Conservation (phyloP, 2,329 filamentous ascomycete species). For the Tolypocladium endophyticum region DNA sequence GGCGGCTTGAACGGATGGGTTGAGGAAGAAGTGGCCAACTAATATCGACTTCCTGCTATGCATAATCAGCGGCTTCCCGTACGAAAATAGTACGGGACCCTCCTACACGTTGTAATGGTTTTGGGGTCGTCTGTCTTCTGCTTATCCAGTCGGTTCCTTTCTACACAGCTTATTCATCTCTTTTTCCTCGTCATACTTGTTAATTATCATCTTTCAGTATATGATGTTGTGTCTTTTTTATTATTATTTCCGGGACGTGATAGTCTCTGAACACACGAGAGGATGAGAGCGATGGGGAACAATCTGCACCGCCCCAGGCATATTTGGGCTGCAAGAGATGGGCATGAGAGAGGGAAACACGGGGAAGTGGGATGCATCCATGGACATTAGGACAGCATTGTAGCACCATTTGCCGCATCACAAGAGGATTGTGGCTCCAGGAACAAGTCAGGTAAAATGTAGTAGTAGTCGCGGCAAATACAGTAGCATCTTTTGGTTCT, state of each 20-base stretch:
- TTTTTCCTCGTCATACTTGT: conserved; percentile 10
- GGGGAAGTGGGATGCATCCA: neutral
- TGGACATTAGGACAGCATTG: neutral
- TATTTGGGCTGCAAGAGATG: neutral
- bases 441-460: neutral
- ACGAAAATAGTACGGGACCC: conserved; percentile 19
- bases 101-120: conserved; percentile 33
- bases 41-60: conserved; percentile 9
- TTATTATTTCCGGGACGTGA: neutral
- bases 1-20: conserved; percentile 57
- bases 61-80: conserved; percentile 10
- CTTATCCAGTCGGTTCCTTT: conserved; percentile 8
- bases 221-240: conserved; percentile 15
- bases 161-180: conserved; percentile 3
- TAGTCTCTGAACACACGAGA: neutral
- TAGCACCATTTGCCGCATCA: neutral
- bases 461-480: neutral
- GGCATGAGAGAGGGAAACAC: neutral
- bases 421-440: neutral
- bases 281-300: neutral
- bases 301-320: neutral
- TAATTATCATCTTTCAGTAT: conserved; percentile 21
- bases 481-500: neutral
- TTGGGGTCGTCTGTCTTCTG: conserved; percentile 12
- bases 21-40: conserved; percentile 56